Conservation (phyloP, 1,139 yeast genomes). For the Kodamaea ohmeri region DNA sequence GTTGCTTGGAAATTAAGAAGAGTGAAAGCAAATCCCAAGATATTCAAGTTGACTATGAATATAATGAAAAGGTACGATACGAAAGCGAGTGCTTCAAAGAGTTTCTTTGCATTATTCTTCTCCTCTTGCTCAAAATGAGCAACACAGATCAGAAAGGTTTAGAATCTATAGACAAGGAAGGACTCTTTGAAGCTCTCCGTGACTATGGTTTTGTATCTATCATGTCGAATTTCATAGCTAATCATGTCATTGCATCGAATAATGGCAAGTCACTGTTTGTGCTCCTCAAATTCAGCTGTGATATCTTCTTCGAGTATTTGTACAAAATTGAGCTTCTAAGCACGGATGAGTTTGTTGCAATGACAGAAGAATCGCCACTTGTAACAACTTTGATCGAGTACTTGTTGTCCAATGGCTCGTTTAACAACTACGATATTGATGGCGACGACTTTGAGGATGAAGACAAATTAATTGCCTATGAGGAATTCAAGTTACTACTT, state of each 20-base stretch:
- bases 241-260: slow-evolving; percentile 26
- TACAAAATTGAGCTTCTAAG: slow-evolving; percentile 35
- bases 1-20: background rate
- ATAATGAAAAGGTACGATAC: slow-evolving; percentile 13
- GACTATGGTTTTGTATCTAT: slow-evolving; percentile 50
- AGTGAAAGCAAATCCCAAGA: background rate
- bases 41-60: background rate
- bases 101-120: slow-evolving; percentile 35
- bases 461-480: slow-evolving; percentile 61
- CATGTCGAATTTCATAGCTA: slow-evolving; percentile 37
- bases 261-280: slow-evolving; percentile 29
- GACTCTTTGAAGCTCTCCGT: slow-evolving; percentile 26
- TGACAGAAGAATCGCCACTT: slow-evolving; percentile 28
- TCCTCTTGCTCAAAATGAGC: slow-evolving; percentile 35
- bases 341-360: slow-evolving; percentile 32
- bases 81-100: slow-evolving; percentile 33
- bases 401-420: slow-evolving; percentile 51
- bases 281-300: slow-evolving; percentile 40
- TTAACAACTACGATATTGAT: slow-evolving; percentile 35
- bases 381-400: slow-evolving; percentile 46
- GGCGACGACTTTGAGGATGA: slow-evolving; percentile 51
- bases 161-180: slow-evolving; percentile 16
- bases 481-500: slow-evolving; percentile 69
- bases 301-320: slow-evolving; percentile 44
- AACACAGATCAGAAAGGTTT: slow-evolving; percentile 16